Percentiles rank a stretch among this genome's conserved stretches.
phyloP scores from a whole-genome alignment of 306 rosid genomes.

The Medicago arabica region DNA sequence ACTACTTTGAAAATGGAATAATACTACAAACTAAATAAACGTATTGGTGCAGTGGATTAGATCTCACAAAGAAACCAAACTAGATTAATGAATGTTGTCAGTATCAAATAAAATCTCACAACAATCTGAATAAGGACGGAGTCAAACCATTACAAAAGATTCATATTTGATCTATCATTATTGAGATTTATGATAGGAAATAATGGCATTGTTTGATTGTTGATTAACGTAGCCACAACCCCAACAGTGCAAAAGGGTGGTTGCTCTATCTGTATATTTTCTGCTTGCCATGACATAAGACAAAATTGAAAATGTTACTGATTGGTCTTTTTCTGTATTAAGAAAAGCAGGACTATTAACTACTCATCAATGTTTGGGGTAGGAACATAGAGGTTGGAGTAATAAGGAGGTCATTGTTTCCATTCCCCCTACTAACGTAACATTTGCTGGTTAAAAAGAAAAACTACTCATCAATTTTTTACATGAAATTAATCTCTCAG shows the following conservation, averaged over 20 bases:
- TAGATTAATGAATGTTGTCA: slow-evolving; percentile 6
- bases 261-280: slow-evolving; percentile 2
- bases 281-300: slow-evolving; percentile 24
- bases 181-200: not conserved
- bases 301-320: slow-evolving; percentile 23
- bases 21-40: slow-evolving; percentile 23
- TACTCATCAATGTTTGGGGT: not conserved
- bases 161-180: slow-evolving; percentile 14
- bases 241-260: not conserved
- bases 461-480: slow-evolving; percentile 26
- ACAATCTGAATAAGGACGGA: slow-evolving; percentile 30
- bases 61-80: slow-evolving; percentile 15
- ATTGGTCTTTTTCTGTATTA: not conserved
- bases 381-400: not conserved
- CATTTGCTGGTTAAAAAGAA: not conserved
- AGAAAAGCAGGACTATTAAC: not conserved
- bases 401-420: not conserved
- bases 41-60: slow-evolving; percentile 1
- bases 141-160: slow-evolving; percentile 11
- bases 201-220: not conserved
- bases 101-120: slow-evolving; percentile 22
- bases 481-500: slow-evolving; percentile 25
- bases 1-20: not conserved
- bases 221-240: not conserved
- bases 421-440: not conserved